A percentile compares a stretch with the other conserved stretches of the same genome.
Evolutionary conservation across 805 yeast genomes (phyloP).

Genomic region (Sugiyamaella americana): DNA sequence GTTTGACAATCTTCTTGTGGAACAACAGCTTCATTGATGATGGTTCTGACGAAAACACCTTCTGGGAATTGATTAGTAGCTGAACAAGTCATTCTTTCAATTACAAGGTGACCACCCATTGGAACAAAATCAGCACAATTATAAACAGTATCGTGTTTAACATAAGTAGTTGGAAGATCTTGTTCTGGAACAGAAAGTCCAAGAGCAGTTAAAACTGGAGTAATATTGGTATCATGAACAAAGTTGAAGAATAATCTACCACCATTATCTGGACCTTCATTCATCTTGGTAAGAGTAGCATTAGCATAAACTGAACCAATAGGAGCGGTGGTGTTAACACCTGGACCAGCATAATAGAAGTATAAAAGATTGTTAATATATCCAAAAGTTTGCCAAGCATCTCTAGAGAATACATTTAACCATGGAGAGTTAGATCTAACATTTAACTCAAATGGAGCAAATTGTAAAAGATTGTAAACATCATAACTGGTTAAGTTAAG

Average conservation of each 20-base stretch:
- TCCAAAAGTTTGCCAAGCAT: conserved; percentile 41
- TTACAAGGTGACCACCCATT: conserved; percentile 49
- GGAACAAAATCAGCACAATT: conserved; percentile 47
- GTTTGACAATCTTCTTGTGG: conserved; percentile 43
- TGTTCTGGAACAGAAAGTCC: conserved; percentile 40
- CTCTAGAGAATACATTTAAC: conserved; percentile 40
- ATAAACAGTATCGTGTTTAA: conserved; percentile 32
- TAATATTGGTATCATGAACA: conserved; percentile 53
- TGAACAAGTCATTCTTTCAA: conserved; percentile 46
- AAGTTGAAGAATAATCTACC: conserved; percentile 41
- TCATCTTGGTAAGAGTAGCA: conserved; percentile 42
- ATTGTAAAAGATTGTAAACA: conserved; percentile 36
- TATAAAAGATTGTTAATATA: conserved; percentile 39
- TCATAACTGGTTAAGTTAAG: conserved; percentile 38
- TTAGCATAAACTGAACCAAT: conserved; percentile 44
- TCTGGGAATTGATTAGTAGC: conserved; percentile 24
- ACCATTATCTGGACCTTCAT: conserved; percentile 33
- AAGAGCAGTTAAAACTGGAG: conserved; percentile 42
- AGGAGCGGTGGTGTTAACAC: conserved; percentile 36
- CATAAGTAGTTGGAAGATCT: conserved; percentile 38
- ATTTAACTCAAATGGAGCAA: conserved; percentile 48
- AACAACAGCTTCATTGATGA: conserved; percentile 49
- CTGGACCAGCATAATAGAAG: conserved; percentile 47
- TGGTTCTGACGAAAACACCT: conserved; percentile 40
- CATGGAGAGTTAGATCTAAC: conserved; percentile 43